phyloP scores from a whole-genome alignment of 108 stramenopile species.

The Conticribra guillardii region DNA sequence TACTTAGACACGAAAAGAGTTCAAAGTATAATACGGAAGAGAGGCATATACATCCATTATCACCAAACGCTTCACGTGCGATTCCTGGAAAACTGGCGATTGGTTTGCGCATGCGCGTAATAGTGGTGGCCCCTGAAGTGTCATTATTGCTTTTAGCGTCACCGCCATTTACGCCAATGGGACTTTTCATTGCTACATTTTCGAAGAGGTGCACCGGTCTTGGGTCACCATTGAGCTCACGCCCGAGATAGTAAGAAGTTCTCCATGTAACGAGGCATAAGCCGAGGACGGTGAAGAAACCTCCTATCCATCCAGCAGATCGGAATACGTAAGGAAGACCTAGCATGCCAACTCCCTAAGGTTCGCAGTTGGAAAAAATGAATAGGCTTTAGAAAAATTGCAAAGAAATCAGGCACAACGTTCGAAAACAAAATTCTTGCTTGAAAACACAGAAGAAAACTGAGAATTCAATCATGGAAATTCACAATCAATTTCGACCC shows the following conservation, averaged over 20 bases:
- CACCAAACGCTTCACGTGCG: constrained; percentile 77
- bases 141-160: constrained; percentile 4
- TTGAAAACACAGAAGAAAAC: not conserved
- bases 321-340: constrained; percentile 72
- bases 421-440: not conserved
- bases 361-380: not conserved
- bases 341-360: constrained; percentile 72
- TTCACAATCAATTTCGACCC: too few species aligned
- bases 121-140: not conserved
- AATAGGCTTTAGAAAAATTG: not conserved
- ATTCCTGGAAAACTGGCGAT: constrained; percentile 75
- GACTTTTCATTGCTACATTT: constrained; percentile 51
- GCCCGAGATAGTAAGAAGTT: constrained; percentile 77
- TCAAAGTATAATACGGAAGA: constrained; percentile 79
- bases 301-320: constrained; percentile 70
- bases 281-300: constrained; percentile 50
- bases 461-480: too few species aligned
- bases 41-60: constrained; percentile 58
- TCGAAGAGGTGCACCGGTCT: constrained; percentile 64
- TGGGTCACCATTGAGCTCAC: constrained; percentile 81
- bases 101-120: constrained; percentile 64
- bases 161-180: constrained; percentile 44
- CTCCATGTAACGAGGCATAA: constrained; percentile 67
- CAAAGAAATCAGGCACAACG: not conserved
- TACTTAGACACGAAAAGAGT: constrained; percentile 79